Evolutionary conservation across 345 rosid species (phyloP).

Genomic region (Murraya koenigii): DNA sequence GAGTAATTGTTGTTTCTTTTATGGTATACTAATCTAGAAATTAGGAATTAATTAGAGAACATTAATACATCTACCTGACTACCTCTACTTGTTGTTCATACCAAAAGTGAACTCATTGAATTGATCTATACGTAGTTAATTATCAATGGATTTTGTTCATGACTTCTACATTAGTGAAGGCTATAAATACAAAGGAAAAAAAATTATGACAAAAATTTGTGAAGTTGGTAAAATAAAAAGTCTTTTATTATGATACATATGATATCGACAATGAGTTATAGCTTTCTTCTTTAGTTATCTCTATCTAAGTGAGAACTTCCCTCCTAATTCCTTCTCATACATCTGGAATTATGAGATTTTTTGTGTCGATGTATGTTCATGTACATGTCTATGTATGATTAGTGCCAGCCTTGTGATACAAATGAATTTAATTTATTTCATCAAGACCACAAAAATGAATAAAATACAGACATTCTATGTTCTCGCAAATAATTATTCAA

Average conservation of each 20-base stretch:
- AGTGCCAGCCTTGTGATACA: not conserved
- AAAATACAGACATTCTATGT: not conserved
- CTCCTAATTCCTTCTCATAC: not conserved
- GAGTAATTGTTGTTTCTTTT: not conserved
- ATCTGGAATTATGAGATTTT: not conserved
- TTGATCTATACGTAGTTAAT: not conserved
- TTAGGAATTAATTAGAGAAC: not conserved
- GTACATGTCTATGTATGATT: not conserved
- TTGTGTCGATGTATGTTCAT: not conserved
- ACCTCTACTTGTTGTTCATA: too few relatives aligned
- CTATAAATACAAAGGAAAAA: not conserved
- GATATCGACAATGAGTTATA: not conserved
- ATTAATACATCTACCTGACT: too few relatives aligned
- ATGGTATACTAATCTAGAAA: too few relatives aligned
- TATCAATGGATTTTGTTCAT: not conserved
- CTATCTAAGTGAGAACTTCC: not conserved
- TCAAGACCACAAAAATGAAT: not conserved
- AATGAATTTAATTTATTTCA: not conserved
- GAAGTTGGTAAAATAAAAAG: not conserved
- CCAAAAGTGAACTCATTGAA: not conserved
- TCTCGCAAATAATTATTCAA: too few relatives aligned
- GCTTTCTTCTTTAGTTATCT: not conserved
- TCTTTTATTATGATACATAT: not conserved
- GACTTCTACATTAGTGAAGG: not conserved
- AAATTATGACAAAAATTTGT: not conserved